Evolutionary conservation across 2,329 filamentous ascomycete genomes (phyloP).

Genomic region (Rutstroemia sp.): DNA sequence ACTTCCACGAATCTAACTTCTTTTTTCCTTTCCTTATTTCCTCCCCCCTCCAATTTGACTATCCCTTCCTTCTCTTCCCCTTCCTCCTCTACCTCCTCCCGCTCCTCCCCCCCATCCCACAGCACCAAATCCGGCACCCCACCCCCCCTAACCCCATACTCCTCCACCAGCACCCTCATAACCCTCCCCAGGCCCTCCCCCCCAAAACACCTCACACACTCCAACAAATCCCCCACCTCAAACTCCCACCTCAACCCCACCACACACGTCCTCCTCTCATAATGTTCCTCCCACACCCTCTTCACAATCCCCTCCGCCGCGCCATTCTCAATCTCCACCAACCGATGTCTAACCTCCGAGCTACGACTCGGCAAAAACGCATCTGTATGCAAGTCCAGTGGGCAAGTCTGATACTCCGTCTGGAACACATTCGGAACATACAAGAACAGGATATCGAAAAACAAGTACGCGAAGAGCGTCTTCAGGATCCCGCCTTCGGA

Average conservation of each 20-base stretch:
- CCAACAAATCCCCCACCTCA: conserved; percentile 66
- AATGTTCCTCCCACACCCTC: conserved; percentile 60
- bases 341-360: conserved; percentile 79
- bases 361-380: conserved; percentile 81
- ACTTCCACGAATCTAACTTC: conserved; percentile 25
- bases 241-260: conserved; percentile 91
- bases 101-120: conserved; percentile 44
- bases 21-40: conserved; percentile 11
- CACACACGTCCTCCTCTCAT: conserved; percentile 70
- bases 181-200: conserved; percentile 74
- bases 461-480: conserved; percentile 86
- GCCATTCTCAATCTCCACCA: conserved; percentile 84
- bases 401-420: conserved; percentile 89
- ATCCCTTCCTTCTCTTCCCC: background rate
- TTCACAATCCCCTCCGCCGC: conserved; percentile 60
- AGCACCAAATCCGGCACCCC: conserved; percentile 91
- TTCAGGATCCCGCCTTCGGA: conserved; percentile 84
- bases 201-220: conserved; percentile 71
- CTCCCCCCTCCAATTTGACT: background rate
- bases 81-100: background rate
- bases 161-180: conserved; percentile 92
- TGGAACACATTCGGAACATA: conserved; percentile 97
- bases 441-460: conserved; percentile 86
- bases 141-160: conserved; percentile 78
- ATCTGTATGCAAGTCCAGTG: conserved; percentile 87